Percentiles rank a stretch among this genome's conserved stretches.
These are phyloP conservation scores for Wallacemonas collosoma DNA, from an alignment of 208 protist genomes.

Conservation along the genomic window DNA sequence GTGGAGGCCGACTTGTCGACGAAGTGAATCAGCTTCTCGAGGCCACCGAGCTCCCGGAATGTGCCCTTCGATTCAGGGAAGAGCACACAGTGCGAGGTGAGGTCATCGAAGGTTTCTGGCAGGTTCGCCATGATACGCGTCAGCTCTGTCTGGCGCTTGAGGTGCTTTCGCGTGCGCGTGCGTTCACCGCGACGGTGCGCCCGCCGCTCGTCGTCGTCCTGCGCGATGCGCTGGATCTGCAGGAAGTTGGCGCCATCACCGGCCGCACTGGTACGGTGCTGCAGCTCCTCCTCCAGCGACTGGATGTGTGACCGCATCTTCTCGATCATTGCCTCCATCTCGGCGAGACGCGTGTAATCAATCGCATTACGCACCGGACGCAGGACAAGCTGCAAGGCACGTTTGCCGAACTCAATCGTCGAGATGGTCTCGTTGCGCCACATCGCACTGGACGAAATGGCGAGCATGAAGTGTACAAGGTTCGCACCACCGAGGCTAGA, in stretches of 20 bases:
- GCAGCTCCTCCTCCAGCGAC: constrained; percentile 77
- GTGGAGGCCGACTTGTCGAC: constrained; percentile 80
- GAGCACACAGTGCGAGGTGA: constrained; percentile 90
- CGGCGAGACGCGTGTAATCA: constrained; percentile 89
- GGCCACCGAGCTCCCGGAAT: constrained; percentile 82
- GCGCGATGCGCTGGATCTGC: constrained; percentile 76
- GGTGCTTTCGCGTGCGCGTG: constrained; percentile 42
- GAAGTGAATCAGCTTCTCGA: constrained; percentile 82
- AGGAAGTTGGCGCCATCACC: constrained; percentile 63
- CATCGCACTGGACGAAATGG: constrained; percentile 74
- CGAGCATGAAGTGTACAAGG: constrained; percentile 87
- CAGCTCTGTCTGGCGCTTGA: constrained; percentile 88
- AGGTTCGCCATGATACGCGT: constrained; percentile 88
- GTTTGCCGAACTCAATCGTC: constrained; percentile 92
- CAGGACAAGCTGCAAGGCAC: constrained; percentile 85
- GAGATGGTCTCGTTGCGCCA: constrained; percentile 86
- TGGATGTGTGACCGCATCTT: constrained; percentile 88
- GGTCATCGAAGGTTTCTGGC: constrained; percentile 90
- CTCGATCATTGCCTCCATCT: constrained; percentile 95
- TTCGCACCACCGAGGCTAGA: constrained; percentile 89
- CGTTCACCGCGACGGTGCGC: constrained; percentile 24
- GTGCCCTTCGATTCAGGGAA: constrained; percentile 82
- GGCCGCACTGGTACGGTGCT: constrained; percentile 59
- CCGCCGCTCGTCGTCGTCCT: constrained; percentile 42
- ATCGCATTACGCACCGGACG: constrained; percentile 89